A percentile compares a stretch with the other conserved stretches of the same genome.
phyloP scores from a whole-genome alignment of 2,329 filamentous ascomycete species.

The Aspergillus versicolor region DNA sequence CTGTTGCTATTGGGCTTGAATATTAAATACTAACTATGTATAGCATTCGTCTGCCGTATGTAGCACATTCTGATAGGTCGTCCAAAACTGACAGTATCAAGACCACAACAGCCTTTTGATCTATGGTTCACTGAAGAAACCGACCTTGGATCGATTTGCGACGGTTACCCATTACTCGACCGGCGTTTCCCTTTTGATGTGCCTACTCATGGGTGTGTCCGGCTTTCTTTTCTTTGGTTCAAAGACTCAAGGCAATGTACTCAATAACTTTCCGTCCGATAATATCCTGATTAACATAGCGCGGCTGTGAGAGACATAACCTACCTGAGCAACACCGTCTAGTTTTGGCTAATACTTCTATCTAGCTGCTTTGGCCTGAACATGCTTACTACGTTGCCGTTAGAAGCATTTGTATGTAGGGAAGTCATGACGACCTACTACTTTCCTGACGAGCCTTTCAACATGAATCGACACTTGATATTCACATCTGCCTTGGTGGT shows the following conservation, averaged over 20 bases:
- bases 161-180: constrained; percentile 94
- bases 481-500: constrained; percentile 83
- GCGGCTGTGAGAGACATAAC: constrained; percentile 57
- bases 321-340: not conserved
- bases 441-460: constrained; percentile 70
- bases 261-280: constrained; percentile 93
- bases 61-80: constrained; percentile 7
- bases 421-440: constrained; percentile 93
- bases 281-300: constrained; percentile 95
- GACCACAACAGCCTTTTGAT: constrained; percentile 97
- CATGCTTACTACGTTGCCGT: constrained; percentile 94
- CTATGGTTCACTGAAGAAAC: constrained; percentile 90
- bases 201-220: constrained; percentile 79
- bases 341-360: constrained; percentile 19
- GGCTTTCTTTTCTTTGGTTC: constrained; percentile 94
- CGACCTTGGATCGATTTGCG: constrained; percentile 92
- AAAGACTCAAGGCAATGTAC: constrained; percentile 87
- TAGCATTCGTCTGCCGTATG: constrained; percentile 67
- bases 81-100: constrained; percentile 29
- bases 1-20: not conserved
- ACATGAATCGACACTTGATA: constrained; percentile 79
- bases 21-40: constrained; percentile 31
- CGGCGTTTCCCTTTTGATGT: constrained; percentile 84
- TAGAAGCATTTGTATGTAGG: constrained; percentile 96
- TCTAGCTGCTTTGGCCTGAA: constrained; percentile 85